Evolutionary conservation across 345 rosid genomes (phyloP), one percentile per base, ranked within the genome.

Genomic region (Populus davidiana): DNA sequence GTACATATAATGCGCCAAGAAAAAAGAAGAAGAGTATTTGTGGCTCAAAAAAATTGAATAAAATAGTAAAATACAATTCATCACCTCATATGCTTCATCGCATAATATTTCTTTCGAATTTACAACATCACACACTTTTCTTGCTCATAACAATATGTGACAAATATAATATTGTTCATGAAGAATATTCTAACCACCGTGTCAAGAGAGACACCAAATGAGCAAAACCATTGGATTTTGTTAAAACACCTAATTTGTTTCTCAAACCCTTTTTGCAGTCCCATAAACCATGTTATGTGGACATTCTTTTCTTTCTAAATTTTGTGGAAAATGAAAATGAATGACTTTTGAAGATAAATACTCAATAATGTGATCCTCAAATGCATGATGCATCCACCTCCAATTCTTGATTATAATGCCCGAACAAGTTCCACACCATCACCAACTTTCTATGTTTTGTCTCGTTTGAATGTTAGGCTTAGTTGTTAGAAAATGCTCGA

Each of bases 171-270:
- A 14, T 71, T 62, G 31, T 70, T 31, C 38, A 56, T 17, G n/a
- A 33, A 76, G 36, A 67, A 44, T 44, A 44, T 67, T 67, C 78
- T 75, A 68, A 44, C 80, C 56, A 29, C 63, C 35, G 17, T 36
- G 50, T 67, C 29, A 18, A n/a, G 18, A 43, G 41, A 43, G 41
- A 41, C 44, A 11, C 44, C 44, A 41, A 9, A 2, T 2, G 44
- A 75, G 33, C 43, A 5, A 18, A 50, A 33, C 23, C 6, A 68
- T 16, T 12, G 0, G 17, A 69, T 21, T 20, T 68, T 75, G 25
- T 50, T 16, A 71, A 47, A 13, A 5, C 35, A 50, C 0, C 25
- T 50, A 21, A 59, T 17, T 43, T 36, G 18, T 69, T 59, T 2
- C 0, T 36, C 3, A 16, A 13, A 23, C 61, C 23, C 5, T 56